Evolutionary conservation across 441 rosid genomes (phyloP), one percentile per base, ranked within the genome.

Genomic region (Corymbia calophylla): DNA sequence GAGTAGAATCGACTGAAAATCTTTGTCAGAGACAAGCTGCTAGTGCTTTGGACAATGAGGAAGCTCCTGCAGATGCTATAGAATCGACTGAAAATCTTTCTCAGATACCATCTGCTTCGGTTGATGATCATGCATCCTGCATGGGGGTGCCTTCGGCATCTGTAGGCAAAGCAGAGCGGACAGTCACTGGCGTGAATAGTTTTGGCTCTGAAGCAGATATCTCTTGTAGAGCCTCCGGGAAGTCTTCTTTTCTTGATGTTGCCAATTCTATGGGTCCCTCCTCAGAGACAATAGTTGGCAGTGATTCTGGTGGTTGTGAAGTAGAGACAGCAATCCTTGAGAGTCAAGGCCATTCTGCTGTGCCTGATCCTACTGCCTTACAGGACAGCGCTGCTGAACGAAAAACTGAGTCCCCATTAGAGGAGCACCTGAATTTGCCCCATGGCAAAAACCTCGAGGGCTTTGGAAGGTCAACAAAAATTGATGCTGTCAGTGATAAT

Each of bases 71-170:
- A 23, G 84, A 44, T 77, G 84, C 84, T 77, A 23, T 44, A 77
- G 84, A 44, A 44, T 77, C 3, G 10, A 44, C 84, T 23, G 84
- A 77, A 77, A 77, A 60, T 84, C 25, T 87, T 62, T 87, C 89
- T 87, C 86, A 80, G 85, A 87, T 56, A 49, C 87, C 54, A 56
- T 73, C 81, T 48, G 89, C 84, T 35, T 70, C 88, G 48, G 88
- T 87, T 85, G 88, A 87, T 87, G 90, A 91, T 88, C 86, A 53
- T 64, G 18, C 89, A 88, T 89, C 31, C 25, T 51, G 77, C 39
- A 39, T 89, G 29, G 91, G 49, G n/a, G 55, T 87, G 88, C 86
- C 92, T 56, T 80, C 81, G 70, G 88, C 80, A 58, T 89, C 92
- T 92, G 86, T 88, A 54, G 56, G 82, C 62, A 53, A 53, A 32